These are phyloP conservation scores for Auricularia auricula-judae DNA, from an alignment of 768 basidiomycete species.

Conservation along the genomic window DNA sequence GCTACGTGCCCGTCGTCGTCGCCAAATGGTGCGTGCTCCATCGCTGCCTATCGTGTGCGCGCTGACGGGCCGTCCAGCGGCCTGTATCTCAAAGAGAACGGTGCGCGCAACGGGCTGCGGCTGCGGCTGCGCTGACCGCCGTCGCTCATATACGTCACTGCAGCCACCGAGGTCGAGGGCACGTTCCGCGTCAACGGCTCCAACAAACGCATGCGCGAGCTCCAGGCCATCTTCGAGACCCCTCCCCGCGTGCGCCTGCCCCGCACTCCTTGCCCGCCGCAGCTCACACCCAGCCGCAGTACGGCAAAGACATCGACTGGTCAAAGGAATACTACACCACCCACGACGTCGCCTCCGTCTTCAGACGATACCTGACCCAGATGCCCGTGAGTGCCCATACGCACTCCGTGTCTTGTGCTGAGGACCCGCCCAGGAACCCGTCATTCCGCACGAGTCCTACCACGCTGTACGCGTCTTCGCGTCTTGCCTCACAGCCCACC, in stretches of 20 bases:
- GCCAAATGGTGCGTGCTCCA: slow-evolving; percentile 73
- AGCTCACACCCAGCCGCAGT: slow-evolving; percentile 34
- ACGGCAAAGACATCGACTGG: slow-evolving; percentile 91
- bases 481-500: slow-evolving; percentile 20
- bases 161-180: slow-evolving; percentile 83
- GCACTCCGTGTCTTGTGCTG: slow-evolving; percentile 1
- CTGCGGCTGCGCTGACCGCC: neutral
- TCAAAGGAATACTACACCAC: slow-evolving; percentile 75
- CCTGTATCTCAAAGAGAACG: slow-evolving; percentile 87
- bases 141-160: slow-evolving; percentile 5
- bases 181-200: slow-evolving; percentile 96
- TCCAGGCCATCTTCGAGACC: slow-evolving; percentile 82
- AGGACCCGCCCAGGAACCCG: slow-evolving; percentile 58
- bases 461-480: slow-evolving; percentile 42
- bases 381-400: slow-evolving; percentile 67
- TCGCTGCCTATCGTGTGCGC: slow-evolving; percentile 7
- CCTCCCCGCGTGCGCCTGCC: slow-evolving; percentile 60
- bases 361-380: slow-evolving; percentile 88
- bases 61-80: slow-evolving; percentile 40
- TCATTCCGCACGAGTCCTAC: slow-evolving; percentile 87
- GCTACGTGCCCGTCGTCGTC: slow-evolving; percentile 92
- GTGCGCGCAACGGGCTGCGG: slow-evolving; percentile 27
- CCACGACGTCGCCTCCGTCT: slow-evolving; percentile 95
- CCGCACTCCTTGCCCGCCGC: neutral
- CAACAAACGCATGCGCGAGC: slow-evolving; percentile 87